Percentiles rank a stretch among this genome's conserved stretches.
Conservation (phyloP, 1,284 basidiomycete genomes). For the Cutaneotrichosporon mucoides region DNA sequence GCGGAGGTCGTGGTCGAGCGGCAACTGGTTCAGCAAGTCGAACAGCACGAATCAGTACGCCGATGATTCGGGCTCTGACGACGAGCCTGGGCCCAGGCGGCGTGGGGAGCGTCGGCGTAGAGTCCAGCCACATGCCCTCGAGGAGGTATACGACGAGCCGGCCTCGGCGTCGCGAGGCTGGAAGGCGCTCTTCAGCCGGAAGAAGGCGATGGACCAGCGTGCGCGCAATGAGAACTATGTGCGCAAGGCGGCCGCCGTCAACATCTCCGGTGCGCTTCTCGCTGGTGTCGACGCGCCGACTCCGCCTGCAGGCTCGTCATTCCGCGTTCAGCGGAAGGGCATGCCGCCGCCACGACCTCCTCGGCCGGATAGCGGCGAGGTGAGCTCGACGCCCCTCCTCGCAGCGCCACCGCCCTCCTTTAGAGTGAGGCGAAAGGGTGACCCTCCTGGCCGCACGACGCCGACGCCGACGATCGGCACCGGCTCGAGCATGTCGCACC, state of each 20-base stretch:
- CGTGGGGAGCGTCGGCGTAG: background rate
- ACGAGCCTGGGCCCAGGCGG: conserved; percentile 33
- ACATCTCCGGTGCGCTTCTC: conserved; percentile 38
- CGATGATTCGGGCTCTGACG: conserved; percentile 27
- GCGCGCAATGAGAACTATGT: conserved; percentile 41
- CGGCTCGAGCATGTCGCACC: background rate
- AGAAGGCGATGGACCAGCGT: conserved; percentile 19
- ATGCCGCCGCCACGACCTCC: background rate
- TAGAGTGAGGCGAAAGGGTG: conserved; percentile 3
- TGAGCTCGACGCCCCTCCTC: background rate
- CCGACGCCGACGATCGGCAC: background rate
- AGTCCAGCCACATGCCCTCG: background rate
- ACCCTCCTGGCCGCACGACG: background rate
- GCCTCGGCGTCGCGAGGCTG: conserved; percentile 2
- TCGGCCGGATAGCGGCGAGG: background rate
- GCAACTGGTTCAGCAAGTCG: conserved; percentile 10
- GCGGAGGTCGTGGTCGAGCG: conserved; percentile 7
- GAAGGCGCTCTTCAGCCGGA: conserved; percentile 18
- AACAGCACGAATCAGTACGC: conserved; percentile 4
- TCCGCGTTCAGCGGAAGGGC: conserved; percentile 12
- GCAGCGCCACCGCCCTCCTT: conserved; percentile 2
- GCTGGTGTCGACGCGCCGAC: conserved; percentile 29
- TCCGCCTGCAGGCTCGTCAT: background rate
- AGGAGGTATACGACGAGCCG: background rate
- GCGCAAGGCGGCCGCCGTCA: conserved; percentile 39